phyloP scores from a whole-genome alignment of 176 grass and related monocot species.

The Triticum timopheevii region DNA sequence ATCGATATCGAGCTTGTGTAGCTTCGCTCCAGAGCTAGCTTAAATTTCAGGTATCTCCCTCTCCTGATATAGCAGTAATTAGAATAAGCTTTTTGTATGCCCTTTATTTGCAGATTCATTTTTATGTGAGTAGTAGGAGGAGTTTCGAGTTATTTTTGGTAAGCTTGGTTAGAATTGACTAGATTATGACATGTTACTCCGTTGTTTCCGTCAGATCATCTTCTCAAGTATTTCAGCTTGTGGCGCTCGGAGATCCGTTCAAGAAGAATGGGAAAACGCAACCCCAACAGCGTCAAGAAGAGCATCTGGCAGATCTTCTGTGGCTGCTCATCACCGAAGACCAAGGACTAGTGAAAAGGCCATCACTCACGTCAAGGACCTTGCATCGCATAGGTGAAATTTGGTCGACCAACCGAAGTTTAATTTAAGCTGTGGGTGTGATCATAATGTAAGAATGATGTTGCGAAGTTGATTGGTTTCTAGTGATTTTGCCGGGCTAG shows the following conservation, averaged over 20 bases:
- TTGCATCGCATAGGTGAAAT: not conserved
- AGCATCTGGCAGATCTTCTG: slow-evolving; percentile 48
- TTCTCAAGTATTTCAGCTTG: not conserved
- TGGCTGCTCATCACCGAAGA: slow-evolving; percentile 28
- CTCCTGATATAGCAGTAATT: not conserved
- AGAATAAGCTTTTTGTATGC: not conserved
- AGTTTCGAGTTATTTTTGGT: not conserved
- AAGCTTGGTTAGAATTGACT: not conserved
- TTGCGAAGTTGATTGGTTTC: not conserved
- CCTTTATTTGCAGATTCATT: not conserved
- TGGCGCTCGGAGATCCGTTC: not conserved
- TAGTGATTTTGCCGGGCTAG: not conserved
- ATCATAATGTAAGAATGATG: not conserved
- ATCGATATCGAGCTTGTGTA: not conserved
- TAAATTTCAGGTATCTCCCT: not conserved
- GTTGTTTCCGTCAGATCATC: not conserved
- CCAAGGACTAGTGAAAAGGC: not conserved
- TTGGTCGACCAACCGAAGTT: not conserved
- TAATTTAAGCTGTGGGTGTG: not conserved
- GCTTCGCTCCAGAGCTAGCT: not conserved
- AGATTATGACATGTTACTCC: not conserved
- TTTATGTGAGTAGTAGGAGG: not conserved
- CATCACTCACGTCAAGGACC: not conserved
- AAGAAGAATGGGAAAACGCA: slow-evolving; percentile 8
- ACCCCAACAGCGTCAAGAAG: slow-evolving; percentile 46